A percentile compares a stretch with the other conserved stretches of the same genome.
Conservation (phyloP, 1,139 yeast genomes). For the Geotrichum macrosporum region DNA sequence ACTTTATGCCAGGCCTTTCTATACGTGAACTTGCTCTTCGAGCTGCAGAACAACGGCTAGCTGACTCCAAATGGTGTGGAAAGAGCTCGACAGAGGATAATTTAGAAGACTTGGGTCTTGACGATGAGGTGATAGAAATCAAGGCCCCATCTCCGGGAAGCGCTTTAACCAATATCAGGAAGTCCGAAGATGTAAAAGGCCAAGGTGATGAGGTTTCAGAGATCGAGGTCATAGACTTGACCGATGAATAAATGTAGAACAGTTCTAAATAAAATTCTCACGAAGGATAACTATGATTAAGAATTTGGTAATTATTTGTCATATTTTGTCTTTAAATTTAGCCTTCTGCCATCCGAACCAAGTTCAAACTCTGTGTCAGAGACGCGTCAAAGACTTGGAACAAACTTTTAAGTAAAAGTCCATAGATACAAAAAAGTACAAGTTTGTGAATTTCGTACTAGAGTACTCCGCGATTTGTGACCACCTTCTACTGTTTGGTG, state of each 20-base stretch:
- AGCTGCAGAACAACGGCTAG: conserved; percentile 64
- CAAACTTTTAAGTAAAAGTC: too few species aligned
- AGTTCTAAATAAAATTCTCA: too few species aligned
- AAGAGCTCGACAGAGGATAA: conserved; percentile 8
- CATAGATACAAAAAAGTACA: too few species aligned
- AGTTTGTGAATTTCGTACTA: too few species aligned
- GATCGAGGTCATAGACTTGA: conserved; percentile 12
- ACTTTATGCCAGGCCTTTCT: conserved; percentile 23
- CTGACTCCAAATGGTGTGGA: conserved; percentile 57
- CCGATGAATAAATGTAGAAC: conserved; percentile 12
- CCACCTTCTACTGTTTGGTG: too few species aligned
- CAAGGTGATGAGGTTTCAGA: not conserved
- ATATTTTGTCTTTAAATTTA: too few species aligned
- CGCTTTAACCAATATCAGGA: not conserved
- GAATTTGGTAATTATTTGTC: too few species aligned
- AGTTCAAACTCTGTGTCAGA: too few species aligned
- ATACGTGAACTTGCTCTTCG: conserved; percentile 51
- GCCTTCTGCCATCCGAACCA: too few species aligned
- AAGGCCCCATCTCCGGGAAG: not conserved
- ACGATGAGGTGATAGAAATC: conserved; percentile 22
- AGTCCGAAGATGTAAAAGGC: not conserved
- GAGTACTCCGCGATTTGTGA: too few species aligned
- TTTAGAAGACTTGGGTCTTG: conserved; percentile 20
- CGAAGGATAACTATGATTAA: too few species aligned
- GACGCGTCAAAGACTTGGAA: too few species aligned